Evolutionary conservation across 2,329 filamentous ascomycete genomes (phyloP), one percentile per base, ranked within the genome.

Genomic region (Fusarium mexicanum): DNA sequence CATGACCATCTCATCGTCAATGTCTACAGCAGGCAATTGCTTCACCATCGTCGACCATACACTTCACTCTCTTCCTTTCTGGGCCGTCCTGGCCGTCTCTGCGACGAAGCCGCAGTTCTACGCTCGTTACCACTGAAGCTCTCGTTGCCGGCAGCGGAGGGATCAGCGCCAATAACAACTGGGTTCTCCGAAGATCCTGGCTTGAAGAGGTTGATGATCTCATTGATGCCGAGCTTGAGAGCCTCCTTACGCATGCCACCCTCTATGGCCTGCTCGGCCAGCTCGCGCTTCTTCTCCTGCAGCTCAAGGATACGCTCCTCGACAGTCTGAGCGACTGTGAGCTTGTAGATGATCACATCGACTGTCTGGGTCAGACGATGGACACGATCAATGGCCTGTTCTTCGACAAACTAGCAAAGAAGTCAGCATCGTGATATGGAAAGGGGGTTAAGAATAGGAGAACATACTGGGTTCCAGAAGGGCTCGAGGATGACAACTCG

Each of bases 351-450:
- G 64, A 96, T 91, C 40, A 99, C 96, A 80, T 98, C 95, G 46
- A 96, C 89, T 3, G 94, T 98, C 83, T 99, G 96, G 46, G 97
- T 98, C 61, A 99, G 92, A n/a, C 96, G 94, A 81, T 99, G 96
- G 33, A 99, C 96, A 62, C 96, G 94, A 83, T 99, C 96, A 77
- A 99, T 99, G 55, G 96, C 96, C 86, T 99, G 96, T 82, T 99
- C 96, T 86, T 99, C 96, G 40, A 99, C 94, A 80, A 99, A 99
- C 89, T 94, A 76, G n/a, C 64, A 20, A 13, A 35, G 62, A 48
- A 38, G 72, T 74, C 60, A 75, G 65, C 8, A 64, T 41, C 24
- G 24, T 47, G 22, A 29, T 26, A 8, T 31, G 53, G 16, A 11
- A 38, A 35, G 26, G 20, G 31, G 22, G 17, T 41, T 8, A 31